phyloP scores from a whole-genome alignment of 2,329 filamentous ascomycete species.

The Cryphonectria parasitica region DNA sequence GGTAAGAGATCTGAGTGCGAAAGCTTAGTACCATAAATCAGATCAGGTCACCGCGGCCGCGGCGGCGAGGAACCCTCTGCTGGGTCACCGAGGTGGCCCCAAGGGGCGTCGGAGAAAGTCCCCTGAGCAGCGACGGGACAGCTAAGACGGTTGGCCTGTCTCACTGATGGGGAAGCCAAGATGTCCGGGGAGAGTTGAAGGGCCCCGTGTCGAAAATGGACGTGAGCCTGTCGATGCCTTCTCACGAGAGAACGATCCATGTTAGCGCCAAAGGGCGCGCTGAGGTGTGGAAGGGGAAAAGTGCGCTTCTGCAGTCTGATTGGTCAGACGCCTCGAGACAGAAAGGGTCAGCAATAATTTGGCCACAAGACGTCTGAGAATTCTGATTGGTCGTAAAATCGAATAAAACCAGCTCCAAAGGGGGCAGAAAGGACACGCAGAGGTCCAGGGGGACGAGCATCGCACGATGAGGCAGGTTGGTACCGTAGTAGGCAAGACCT shows the following conservation, averaged over 20 bases:
- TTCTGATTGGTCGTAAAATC: slow-evolving; percentile 31
- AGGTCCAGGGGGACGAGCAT: slow-evolving; percentile 16
- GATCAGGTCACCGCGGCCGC: slow-evolving; percentile 9
- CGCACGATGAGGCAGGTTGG: slow-evolving; percentile 5
- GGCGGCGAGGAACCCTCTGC: slow-evolving; percentile 17
- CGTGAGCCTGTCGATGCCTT: slow-evolving; percentile 40
- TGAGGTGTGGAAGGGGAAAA: slow-evolving; percentile 33
- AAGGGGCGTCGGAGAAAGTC: slow-evolving; percentile 11
- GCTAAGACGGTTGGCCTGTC: slow-evolving; percentile 17
- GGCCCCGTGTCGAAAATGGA: slow-evolving; percentile 31
- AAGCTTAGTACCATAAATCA: slow-evolving; percentile 13
- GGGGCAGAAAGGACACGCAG: slow-evolving; percentile 12
- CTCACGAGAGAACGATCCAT: slow-evolving; percentile 30
- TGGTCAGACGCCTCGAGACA: slow-evolving; percentile 30
- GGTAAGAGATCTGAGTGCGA: slow-evolving; percentile 26
- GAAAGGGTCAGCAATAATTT: slow-evolving; percentile 26
- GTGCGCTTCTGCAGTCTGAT: slow-evolving; percentile 33
- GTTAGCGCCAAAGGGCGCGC: slow-evolving; percentile 32
- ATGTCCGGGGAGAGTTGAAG: slow-evolving; percentile 26
- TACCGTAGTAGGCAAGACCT: slow-evolving; percentile 2
- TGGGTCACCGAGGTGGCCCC: slow-evolving; percentile 22
- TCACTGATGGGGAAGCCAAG: slow-evolving; percentile 29
- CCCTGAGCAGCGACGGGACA: slow-evolving; percentile 16
- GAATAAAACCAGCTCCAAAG: slow-evolving; percentile 22
- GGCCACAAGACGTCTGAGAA: slow-evolving; percentile 21